Evolutionary conservation across 352 stramenopile genomes (phyloP), one percentile per base, ranked within the genome.

Genomic region (Phytophthora cryptogea): DNA sequence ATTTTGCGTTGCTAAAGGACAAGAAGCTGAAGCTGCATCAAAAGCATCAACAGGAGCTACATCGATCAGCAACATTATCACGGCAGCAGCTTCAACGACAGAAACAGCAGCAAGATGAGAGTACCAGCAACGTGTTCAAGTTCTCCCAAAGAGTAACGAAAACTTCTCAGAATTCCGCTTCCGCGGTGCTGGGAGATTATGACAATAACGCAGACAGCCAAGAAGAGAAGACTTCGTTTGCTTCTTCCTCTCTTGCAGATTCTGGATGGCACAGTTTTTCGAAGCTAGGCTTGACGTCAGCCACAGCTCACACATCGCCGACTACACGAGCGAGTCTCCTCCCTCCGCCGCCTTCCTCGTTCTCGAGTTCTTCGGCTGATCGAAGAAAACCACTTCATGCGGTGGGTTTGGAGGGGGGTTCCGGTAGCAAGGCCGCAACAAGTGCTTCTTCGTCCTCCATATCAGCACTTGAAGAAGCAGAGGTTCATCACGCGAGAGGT

Each of bases 1-100:
- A 92, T 44, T 82, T 93, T 30, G 88, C 89, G 1, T 64, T 97
- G 28, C 62, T 83, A 27, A 92, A 95, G 53, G 89, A 97, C 60
- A 83, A 92, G 52, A 74, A 79, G 42, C 54, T 76, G 26, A 87
- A 85, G 53, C 20, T 76, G 0, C 58, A 74, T 36, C 70, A 75
- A 50, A 74, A 74, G 6, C 56, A 65, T 39, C 60, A 71, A 11
- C 65, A 73, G 36, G 44, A 74, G 16, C 39, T 63, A 2, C 66
- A 74, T 56, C 55, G 68, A 8, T 54, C 63, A 23, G 55, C 57
- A 27, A 64, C 47, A 1, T 48, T 71, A 16, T 57, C 62, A 3
- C 51, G 64, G 9, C 64, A 72, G 26, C 45, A 68, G 31, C 46
- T 65, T 37, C 58, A 72, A 31, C 59, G 37, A 5, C 56, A 68